Conservation (phyloP, 2,329 filamentous ascomycete genomes). For the Monosporascus ibericus region DNA sequence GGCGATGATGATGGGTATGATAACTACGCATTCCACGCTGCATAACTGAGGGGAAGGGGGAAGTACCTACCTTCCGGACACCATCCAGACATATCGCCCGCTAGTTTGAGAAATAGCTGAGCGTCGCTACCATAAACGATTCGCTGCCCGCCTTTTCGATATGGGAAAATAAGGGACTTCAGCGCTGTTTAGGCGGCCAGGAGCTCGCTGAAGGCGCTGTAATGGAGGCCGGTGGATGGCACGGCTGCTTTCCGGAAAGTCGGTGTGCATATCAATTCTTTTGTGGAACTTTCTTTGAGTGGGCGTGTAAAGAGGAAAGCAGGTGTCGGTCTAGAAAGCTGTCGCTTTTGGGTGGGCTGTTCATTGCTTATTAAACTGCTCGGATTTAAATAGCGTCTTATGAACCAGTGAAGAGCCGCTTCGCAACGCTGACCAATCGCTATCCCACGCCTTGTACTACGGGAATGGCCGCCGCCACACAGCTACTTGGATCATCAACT, state of each 20-base stretch:
- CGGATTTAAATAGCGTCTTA: background rate
- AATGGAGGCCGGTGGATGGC: background rate
- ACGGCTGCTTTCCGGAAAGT: background rate
- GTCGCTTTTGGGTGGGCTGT: background rate
- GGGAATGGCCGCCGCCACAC: no score
- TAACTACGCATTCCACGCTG: no score
- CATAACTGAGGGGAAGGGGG: background rate
- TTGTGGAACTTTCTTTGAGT: background rate
- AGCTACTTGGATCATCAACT: no score
- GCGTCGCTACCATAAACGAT: background rate
- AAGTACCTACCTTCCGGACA: background rate
- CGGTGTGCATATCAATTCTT: background rate
- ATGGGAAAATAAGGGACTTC: background rate
- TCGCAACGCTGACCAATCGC: background rate
- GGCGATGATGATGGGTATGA: no score
- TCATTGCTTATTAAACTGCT: background rate
- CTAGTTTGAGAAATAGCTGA: background rate
- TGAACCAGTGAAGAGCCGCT: background rate
- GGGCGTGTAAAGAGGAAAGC: background rate
- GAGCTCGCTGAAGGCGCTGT: background rate
- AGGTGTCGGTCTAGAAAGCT: background rate
- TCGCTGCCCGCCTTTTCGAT: background rate
- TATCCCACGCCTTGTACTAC: no score
- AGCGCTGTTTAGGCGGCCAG: background rate
- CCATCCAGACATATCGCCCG: background rate